phyloP scores from a whole-genome alignment of 352 stramenopile genomes.

The Aphanomyces stellatus region DNA sequence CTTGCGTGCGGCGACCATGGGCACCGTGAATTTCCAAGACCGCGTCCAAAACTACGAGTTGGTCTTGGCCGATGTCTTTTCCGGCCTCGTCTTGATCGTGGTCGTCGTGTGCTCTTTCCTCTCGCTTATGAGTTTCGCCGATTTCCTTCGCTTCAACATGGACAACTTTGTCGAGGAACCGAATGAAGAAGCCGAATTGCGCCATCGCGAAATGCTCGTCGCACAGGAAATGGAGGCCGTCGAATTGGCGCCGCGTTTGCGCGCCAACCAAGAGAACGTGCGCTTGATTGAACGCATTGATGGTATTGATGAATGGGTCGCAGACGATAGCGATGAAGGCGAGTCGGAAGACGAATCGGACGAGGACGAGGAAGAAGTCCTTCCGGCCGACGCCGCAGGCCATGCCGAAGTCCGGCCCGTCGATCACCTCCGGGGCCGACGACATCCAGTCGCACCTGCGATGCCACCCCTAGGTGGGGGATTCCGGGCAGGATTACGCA shows the following conservation, averaged over 20 bases:
- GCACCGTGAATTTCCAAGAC: slow-evolving; percentile 77
- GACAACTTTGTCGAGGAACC: slow-evolving; percentile 69
- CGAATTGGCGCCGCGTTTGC: neutral
- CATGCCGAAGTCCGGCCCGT: neutral
- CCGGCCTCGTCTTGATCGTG: slow-evolving; percentile 83
- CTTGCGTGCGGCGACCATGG: slow-evolving; percentile 72
- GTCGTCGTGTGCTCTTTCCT: slow-evolving; percentile 93
- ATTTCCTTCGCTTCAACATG: slow-evolving; percentile 89
- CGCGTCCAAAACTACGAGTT: slow-evolving; percentile 62
- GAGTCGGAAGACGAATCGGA: slow-evolving; percentile 48
- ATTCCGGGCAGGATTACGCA: neutral
- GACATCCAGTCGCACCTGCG: neutral
- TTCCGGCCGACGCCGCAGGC: neutral
- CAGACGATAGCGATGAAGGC: slow-evolving; percentile 27
- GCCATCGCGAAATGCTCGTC: slow-evolving; percentile 26
- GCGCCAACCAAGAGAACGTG: neutral
- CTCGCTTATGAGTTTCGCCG: slow-evolving; percentile 90
- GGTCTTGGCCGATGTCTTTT: slow-evolving; percentile 75
- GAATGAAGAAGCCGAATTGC: slow-evolving; percentile 22
- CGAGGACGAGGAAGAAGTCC: slow-evolving; percentile 25
- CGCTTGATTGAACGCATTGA: slow-evolving; percentile 17
- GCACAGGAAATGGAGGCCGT: slow-evolving; percentile 20
- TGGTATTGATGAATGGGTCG: slow-evolving; percentile 29
- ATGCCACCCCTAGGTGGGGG: neutral
- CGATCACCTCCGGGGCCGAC: neutral